Conservation (phyloP, 2,329 filamentous ascomycete species). For the Didymella glomerata region DNA sequence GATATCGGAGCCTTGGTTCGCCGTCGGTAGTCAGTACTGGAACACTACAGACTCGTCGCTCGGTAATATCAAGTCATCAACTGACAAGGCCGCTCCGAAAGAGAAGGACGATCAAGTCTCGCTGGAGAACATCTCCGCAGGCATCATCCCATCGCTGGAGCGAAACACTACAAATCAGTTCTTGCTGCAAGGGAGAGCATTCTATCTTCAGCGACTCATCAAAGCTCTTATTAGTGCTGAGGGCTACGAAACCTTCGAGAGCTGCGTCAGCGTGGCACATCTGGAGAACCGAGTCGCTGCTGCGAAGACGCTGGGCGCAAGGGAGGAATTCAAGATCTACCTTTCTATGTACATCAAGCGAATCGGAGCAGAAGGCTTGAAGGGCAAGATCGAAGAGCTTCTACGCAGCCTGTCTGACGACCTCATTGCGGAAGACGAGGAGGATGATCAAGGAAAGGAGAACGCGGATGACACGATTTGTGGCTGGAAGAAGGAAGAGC, state of each 20-base stretch:
- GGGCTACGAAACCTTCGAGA: slow-evolving; percentile 91
- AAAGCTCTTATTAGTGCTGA: slow-evolving; percentile 88
- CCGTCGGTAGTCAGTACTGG: slow-evolving; percentile 97
- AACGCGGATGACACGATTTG: slow-evolving; percentile 77
- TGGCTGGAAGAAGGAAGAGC: slow-evolving; percentile 87
- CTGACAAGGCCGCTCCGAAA: slow-evolving; percentile 37
- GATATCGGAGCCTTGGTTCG: slow-evolving; percentile 98
- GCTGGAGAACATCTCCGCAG: slow-evolving; percentile 76
- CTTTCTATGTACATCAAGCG: slow-evolving; percentile 98
- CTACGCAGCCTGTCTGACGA: slow-evolving; percentile 82
- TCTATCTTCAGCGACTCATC: slow-evolving; percentile 88
- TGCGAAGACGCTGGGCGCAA: slow-evolving; percentile 81
- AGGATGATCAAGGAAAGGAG: slow-evolving; percentile 60
- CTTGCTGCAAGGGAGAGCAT: slow-evolving; percentile 88
- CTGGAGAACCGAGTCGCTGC: slow-evolving; percentile 94
- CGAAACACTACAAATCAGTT: slow-evolving; percentile 94
- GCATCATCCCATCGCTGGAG: slow-evolving; percentile 91
- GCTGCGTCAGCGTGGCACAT: slow-evolving; percentile 89
- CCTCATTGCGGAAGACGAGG: slow-evolving; percentile 66
- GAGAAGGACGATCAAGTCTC: slow-evolving; percentile 59
- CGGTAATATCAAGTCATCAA: slow-evolving; percentile 76
- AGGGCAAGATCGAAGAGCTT: slow-evolving; percentile 91
- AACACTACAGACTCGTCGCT: slow-evolving; percentile 94
- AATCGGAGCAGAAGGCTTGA: slow-evolving; percentile 86
- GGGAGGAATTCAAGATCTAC: slow-evolving; percentile 92